Evolutionary conservation across 352 stramenopile genomes (phyloP).

Genomic region (Phytophthora macrochlamydospora): DNA sequence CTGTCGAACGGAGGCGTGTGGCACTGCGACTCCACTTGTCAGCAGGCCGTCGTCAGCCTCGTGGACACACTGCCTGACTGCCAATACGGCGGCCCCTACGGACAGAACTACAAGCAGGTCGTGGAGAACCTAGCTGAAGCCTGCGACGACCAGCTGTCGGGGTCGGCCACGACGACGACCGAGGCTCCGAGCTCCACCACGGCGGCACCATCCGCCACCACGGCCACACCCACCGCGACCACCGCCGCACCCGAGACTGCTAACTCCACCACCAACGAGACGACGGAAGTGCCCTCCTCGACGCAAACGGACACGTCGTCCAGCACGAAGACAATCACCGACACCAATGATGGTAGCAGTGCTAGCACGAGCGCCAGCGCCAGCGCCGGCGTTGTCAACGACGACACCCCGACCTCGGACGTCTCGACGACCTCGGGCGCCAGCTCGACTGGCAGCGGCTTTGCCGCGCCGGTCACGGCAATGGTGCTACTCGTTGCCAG

Average conservation of each 20-base stretch:
- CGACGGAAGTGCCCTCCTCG: not conserved
- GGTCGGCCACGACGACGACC: not conserved
- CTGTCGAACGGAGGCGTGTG: slow-evolving; percentile 17
- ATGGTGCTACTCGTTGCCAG: slow-evolving; percentile 9
- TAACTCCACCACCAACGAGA: no score
- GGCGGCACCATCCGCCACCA: no score
- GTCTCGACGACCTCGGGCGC: slow-evolving; percentile 7
- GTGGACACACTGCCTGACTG: slow-evolving; percentile 13
- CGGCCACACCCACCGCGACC: no score
- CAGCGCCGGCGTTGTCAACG: not conserved
- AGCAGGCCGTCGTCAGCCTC: slow-evolving; percentile 11
- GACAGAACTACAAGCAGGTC: slow-evolving; percentile 18
- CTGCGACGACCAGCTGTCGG: not conserved
- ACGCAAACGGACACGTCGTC: not conserved
- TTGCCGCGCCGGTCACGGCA: not conserved
- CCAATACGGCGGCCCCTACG: slow-evolving; percentile 15
- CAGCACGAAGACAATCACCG: slow-evolving; percentile 1
- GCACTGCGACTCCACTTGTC: slow-evolving; percentile 18
- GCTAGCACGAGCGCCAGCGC: not conserved
- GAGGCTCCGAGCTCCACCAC: not conserved
- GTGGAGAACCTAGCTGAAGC: slow-evolving; percentile 5
- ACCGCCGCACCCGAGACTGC: no score
- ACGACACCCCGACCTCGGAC: slow-evolving; percentile 3
- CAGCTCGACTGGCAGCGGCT: not conserved
- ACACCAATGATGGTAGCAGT: not conserved